Conservation (phyloP, 805 yeast genomes). For the Candida adriatica region DNA sequence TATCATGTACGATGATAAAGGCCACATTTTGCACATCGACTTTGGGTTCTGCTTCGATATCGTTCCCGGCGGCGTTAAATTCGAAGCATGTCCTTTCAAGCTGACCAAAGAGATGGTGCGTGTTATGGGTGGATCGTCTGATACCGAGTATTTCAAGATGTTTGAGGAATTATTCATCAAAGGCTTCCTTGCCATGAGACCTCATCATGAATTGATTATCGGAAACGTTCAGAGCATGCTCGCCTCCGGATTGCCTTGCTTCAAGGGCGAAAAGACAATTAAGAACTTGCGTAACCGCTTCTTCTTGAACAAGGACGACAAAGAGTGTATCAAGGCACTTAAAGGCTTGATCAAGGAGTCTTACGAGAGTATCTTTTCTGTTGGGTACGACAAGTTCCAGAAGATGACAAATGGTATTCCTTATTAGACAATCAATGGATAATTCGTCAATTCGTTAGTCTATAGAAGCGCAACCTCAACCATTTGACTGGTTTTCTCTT, state of each 20-base stretch:
- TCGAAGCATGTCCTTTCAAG: conserved; percentile 97
- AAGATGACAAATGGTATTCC: conserved; percentile 96
- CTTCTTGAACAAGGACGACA: conserved; percentile 72
- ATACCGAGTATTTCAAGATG: conserved; percentile 85
- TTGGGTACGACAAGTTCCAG: conserved; percentile 97
- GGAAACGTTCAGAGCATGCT: conserved; percentile 89
- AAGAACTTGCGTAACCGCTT: conserved; percentile 71
- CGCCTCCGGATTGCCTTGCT: conserved; percentile 93
- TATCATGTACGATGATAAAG: conserved; percentile 91
- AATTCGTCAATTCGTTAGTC: background rate
- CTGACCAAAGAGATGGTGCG: conserved; percentile 93
- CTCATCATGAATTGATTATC: conserved; percentile 78
- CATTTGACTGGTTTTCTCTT: background rate
- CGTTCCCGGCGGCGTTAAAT: conserved; percentile 97
- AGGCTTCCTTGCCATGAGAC: conserved; percentile 83
- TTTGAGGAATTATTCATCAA: conserved; percentile 94
- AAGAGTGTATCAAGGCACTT: conserved; percentile 78
- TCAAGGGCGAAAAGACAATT: conserved; percentile 77
- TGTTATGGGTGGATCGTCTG: conserved; percentile 87
- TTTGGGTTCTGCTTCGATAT: conserved; percentile 98
- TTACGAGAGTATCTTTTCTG: conserved; percentile 82
- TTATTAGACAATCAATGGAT: conserved; percentile 43
- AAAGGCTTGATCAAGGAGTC: conserved; percentile 70
- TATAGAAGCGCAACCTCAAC: background rate
- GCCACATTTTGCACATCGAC: conserved; percentile 93